Evolutionary conservation across 2,329 filamentous ascomycete genomes (phyloP), one percentile per base, ranked within the genome.

Genomic region (Diaporthe citrichinensis): DNA sequence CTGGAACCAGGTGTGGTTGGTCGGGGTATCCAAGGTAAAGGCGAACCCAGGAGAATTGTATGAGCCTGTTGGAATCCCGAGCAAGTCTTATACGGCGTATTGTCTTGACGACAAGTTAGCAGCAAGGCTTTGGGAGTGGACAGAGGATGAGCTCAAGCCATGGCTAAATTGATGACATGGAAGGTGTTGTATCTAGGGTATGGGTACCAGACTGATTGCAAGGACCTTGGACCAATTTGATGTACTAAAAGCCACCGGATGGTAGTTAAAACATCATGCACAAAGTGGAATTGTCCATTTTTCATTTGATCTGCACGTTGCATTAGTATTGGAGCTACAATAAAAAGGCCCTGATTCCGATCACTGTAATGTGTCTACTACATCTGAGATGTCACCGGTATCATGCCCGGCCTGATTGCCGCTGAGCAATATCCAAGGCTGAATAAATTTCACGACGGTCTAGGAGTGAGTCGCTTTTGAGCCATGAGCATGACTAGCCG

Each of bases 1-100:
- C 80, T 82, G 0, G 80, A 84, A 62, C 79, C 85, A 71, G 85
- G 86, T 31, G 80, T 82, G 55, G 82, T 81, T 76, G 85, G 83
- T 76, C 82, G 85, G 79, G 73, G 12, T 87, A 84, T 83, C 84
- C 83, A 44, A 77, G 77, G 17, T 82, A 81, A 28, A 83, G 81
- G 28, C 74, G 75, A 28, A 77, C 79, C 36, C 79, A 80, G 69
- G 78, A 76, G 80, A 78, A 57, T 36, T 84, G 82, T 86, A 86
- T 76, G 81, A 81, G 71, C 84, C 84, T 5, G 79, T 85, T n/a
- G 84, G 81, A 1, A 67, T 79, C 10, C 51, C 0, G 20, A 80
- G 78, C 14, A 71, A 77, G 51, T 78, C 76, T 0, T 75, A 61
- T 28, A 77, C 12, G 73, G 71, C 51, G 25, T 76, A 36, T 68